These are phyloP conservation scores for Starmera caribaea DNA, from an alignment of 805 yeast species.

Conservation along the genomic window DNA sequence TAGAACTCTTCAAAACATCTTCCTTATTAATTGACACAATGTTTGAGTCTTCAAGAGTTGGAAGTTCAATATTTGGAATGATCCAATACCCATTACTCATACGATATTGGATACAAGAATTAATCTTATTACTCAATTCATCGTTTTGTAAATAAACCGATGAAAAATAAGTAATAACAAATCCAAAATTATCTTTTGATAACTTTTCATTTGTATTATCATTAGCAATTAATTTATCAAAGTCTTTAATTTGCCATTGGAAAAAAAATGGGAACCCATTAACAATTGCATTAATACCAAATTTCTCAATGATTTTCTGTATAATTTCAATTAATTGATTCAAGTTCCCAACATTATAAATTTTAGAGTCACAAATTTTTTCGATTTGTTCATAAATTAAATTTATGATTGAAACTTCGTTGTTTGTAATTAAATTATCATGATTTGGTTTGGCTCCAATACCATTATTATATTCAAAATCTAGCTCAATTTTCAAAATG, in stretches of 20 bases:
- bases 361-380: neutral
- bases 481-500: slow-evolving; percentile 8
- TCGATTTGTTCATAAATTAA: slow-evolving; percentile 15
- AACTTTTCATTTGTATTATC: neutral
- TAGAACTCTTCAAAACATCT: neutral
- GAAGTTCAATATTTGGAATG: slow-evolving; percentile 4
- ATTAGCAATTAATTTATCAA: neutral
- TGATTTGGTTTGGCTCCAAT: slow-evolving; percentile 9
- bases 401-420: slow-evolving; percentile 12
- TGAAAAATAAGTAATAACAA: slow-evolving; percentile 6
- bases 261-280: slow-evolving; percentile 37
- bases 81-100: slow-evolving; percentile 10
- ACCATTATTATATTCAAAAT: slow-evolving; percentile 11
- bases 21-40: slow-evolving; percentile 3
- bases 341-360: slow-evolving; percentile 2
- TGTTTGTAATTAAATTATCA: slow-evolving; percentile 11
- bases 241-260: slow-evolving; percentile 27
- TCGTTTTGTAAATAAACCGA: slow-evolving; percentile 4
- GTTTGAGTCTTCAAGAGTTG: slow-evolving; percentile 4
- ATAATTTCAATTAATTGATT: slow-evolving; percentile 4
- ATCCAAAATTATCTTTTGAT: slow-evolving; percentile 15
- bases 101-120: slow-evolving; percentile 14
- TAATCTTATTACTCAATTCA: slow-evolving; percentile 6
- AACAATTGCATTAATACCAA: slow-evolving; percentile 38
- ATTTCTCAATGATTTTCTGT: slow-evolving; percentile 19